Percentiles rank a stretch among this genome's conserved stretches.
Conservation (phyloP, 805 yeast genomes). For the Wickerhamomyces sydowiorum region DNA sequence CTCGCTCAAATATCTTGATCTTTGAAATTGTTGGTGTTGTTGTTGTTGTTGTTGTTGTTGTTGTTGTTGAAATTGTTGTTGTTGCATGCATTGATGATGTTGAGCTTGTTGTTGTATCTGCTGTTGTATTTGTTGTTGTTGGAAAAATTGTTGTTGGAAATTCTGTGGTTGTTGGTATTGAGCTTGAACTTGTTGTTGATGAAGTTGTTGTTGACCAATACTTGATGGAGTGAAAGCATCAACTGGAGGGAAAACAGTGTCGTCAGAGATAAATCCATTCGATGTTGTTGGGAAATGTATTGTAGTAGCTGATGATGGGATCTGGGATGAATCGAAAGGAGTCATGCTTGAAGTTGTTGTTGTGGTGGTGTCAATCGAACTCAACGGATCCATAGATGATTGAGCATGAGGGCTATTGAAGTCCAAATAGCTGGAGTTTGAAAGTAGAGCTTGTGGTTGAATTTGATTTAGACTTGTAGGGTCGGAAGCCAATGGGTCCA, state of each 20-base stretch:
- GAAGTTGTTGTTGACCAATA: constrained; percentile 1
- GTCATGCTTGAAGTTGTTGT: neutral
- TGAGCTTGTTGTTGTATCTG: neutral
- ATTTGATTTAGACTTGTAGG: neutral
- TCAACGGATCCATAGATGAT: neutral
- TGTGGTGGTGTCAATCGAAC: neutral
- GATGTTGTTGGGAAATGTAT: neutral
- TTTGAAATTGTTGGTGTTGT: constrained; percentile 1
- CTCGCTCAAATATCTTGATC: constrained; percentile 11
- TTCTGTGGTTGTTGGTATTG: neutral
- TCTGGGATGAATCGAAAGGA: neutral
- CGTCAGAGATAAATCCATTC: neutral
- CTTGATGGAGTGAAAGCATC: constrained; percentile 15
- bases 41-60: constrained; percentile 2
- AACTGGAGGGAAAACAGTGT: constrained; percentile 15
- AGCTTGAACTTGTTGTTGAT: neutral
- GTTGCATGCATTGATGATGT: neutral
- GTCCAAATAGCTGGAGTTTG: neutral
- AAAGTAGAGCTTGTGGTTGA: neutral
- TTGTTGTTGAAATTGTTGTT: neutral
- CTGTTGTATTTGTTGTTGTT: neutral
- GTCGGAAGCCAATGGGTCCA: neutral
- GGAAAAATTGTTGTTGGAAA: neutral
- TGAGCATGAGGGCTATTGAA: neutral
- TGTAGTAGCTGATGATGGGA: neutral